These are phyloP conservation scores for Talaromyces piceae DNA, from an alignment of 2,329 filamentous ascomycete genomes.

Conservation along the genomic window DNA sequence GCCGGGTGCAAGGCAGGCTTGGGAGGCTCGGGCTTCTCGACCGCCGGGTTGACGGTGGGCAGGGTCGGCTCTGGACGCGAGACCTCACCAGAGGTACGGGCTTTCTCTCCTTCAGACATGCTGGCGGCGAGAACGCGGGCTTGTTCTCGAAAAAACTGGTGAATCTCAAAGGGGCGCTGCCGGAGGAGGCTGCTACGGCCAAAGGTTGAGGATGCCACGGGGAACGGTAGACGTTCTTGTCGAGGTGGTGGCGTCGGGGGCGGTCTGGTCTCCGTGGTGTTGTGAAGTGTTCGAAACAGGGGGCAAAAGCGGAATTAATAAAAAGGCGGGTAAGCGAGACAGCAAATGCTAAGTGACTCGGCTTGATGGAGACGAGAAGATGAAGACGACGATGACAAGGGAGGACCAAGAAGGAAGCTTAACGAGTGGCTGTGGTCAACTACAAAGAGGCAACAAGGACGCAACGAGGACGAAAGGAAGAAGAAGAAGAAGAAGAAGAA, in stretches of 20 bases:
- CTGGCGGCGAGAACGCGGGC: slow-evolving; percentile 27
- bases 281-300: not conserved
- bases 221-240: too few relatives aligned
- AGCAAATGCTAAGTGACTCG: not conserved
- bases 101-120: slow-evolving; percentile 72
- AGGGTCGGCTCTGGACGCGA: slow-evolving; percentile 47
- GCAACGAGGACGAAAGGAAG: slow-evolving; percentile 12
- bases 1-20: slow-evolving; percentile 66
- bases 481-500: slow-evolving; percentile 2
- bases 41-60: slow-evolving; percentile 70
- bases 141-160: slow-evolving; percentile 39
- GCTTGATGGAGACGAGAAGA: not conserved
- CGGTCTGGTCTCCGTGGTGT: not conserved
- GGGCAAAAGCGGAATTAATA: slow-evolving; percentile 15
- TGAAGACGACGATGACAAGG: not conserved
- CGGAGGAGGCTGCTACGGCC: slow-evolving; percentile 34
- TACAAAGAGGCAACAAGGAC: slow-evolving; percentile 17
- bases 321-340: slow-evolving; percentile 1
- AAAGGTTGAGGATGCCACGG: slow-evolving; percentile 40
- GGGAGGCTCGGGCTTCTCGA: slow-evolving; percentile 61
- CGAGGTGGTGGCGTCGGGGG: not conserved
- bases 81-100: slow-evolving; percentile 68
- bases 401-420: not conserved
- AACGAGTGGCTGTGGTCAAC: slow-evolving; percentile 14
- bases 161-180: slow-evolving; percentile 43